Evolutionary conservation across 2,329 filamentous ascomycete genomes (phyloP), one percentile per base, ranked within the genome.

Genomic region (Cyanodermella asteris): DNA sequence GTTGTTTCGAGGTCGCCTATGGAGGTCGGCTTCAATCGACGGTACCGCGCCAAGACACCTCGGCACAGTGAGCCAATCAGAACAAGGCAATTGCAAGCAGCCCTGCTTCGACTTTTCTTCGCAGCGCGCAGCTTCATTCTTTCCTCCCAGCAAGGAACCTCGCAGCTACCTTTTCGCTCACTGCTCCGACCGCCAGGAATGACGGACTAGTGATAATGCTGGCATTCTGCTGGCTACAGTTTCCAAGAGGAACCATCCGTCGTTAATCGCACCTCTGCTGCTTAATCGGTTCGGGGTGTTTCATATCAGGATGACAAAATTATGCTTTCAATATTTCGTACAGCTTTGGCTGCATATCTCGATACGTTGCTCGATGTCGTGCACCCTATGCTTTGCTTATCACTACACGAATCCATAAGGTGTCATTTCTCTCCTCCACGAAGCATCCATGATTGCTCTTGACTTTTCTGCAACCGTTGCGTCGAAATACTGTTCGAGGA

Each of bases 291-390:
- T 43, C 38, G 36, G 39, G 42, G 36, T 49, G 51, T 51, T 55
- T 55, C 54, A 51, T 54, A 54, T 51, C 50, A 54, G 51, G 51
- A 51, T 46, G 44, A 53, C 47, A 53, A n/a, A n/a, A n/a, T n/a
- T n/a, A n/a, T n/a, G n/a, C n/a, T n/a, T n/a, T n/a, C n/a, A n/a
- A n/a, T n/a, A n/a, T n/a, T n/a, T n/a, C n/a, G n/a, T n/a, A n/a
- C n/a, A n/a, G n/a, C n/a, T n/a, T n/a, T n/a, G n/a, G n/a, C n/a
- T n/a, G n/a, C n/a, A n/a, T n/a, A n/a, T n/a, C n/a, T n/a, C n/a
- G n/a, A n/a, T n/a, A n/a, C n/a, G n/a, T n/a, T n/a, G n/a, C n/a
- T n/a, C n/a, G n/a, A n/a, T n/a, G n/a, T n/a, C n/a, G n/a, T n/a
- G n/a, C n/a, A n/a, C n/a, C n/a, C n/a, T n/a, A n/a, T n/a, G n/a